phyloP scores from a whole-genome alignment of 352 stramenopile genomes.

The Phytopythium boreale region DNA sequence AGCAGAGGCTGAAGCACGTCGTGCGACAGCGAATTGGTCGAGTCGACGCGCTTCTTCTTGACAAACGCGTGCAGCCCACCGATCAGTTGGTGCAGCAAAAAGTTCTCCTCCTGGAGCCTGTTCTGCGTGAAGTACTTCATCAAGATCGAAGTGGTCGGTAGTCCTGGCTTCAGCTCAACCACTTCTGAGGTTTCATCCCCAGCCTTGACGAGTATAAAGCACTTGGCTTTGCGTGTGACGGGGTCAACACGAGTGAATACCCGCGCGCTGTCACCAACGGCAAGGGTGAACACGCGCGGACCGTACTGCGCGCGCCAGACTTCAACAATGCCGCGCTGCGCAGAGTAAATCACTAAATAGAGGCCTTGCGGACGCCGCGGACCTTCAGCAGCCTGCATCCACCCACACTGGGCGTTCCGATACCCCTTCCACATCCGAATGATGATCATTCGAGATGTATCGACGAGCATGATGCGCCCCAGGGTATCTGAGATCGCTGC shows the following conservation, averaged over 20 bases:
- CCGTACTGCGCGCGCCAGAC: conserved; percentile 79
- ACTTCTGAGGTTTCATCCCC: conserved; percentile 37
- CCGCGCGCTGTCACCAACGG: conserved; percentile 59
- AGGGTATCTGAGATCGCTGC: conserved; percentile 74
- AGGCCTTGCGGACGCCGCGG: conserved; percentile 40
- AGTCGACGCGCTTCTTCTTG: conserved; percentile 52
- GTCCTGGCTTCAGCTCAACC: conserved; percentile 51
- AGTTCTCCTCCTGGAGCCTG: conserved; percentile 86
- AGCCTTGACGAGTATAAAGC: conserved; percentile 44
- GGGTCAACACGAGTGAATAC: conserved; percentile 60
- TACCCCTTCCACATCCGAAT: conserved; percentile 90
- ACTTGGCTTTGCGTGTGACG: conserved; percentile 34
- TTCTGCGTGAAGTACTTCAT: conserved; percentile 87
- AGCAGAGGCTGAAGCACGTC: conserved; percentile 50
- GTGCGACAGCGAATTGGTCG: conserved; percentile 39
- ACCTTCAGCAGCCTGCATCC: conserved; percentile 75
- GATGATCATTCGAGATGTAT: conserved; percentile 76
- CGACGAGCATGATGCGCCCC: conserved; percentile 69
- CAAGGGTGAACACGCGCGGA: conserved; percentile 69
- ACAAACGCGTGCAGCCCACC: conserved; percentile 66
- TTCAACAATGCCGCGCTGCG: conserved; percentile 78
- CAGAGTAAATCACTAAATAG: conserved; percentile 86
- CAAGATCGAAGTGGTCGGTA: conserved; percentile 58
- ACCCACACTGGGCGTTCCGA: conserved; percentile 74
- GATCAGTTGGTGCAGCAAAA: conserved; percentile 78